A percentile compares a stretch with the other conserved stretches of the same genome.
phyloP scores from a whole-genome alignment of 2,329 filamentous ascomycete species.

The Claviceps digitariae region DNA sequence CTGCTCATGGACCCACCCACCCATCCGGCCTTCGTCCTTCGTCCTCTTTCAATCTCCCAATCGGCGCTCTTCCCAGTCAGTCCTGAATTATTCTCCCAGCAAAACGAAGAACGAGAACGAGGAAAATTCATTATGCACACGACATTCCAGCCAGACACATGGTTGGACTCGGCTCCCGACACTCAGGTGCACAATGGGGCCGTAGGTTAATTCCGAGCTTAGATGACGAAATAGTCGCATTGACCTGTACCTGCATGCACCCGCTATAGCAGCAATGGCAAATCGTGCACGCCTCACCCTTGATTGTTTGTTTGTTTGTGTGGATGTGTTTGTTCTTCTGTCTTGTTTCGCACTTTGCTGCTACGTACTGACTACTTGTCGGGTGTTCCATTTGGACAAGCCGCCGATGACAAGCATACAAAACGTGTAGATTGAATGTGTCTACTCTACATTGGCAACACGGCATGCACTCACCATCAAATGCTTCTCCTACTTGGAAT shows the following conservation, averaged over 20 bases:
- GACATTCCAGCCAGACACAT: no score
- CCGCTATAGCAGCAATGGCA: not conserved
- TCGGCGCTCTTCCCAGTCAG: no score
- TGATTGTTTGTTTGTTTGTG: not conserved
- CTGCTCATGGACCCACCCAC: no score
- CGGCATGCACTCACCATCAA: not conserved
- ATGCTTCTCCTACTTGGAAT: constrained; percentile 17
- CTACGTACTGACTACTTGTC: not conserved
- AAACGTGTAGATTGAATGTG: no score
- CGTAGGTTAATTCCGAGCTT: no score
- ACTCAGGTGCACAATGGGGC: no score
- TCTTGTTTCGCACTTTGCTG: not conserved
- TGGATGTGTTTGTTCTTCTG: not conserved
- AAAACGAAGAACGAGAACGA: no score
- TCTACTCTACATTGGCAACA: not conserved
- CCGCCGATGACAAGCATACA: not conserved
- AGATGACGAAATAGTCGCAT: not conserved
- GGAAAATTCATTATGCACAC: no score
- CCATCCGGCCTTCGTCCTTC: no score
- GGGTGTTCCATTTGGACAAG: not conserved
- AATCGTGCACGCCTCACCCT: not conserved
- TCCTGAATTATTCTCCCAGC: no score
- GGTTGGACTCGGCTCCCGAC: no score
- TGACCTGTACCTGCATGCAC: not conserved
- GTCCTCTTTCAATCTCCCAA: no score